Evolutionary conservation across 75 land plant species (phyloP).

Genomic region (Cupressus sempervirens): DNA sequence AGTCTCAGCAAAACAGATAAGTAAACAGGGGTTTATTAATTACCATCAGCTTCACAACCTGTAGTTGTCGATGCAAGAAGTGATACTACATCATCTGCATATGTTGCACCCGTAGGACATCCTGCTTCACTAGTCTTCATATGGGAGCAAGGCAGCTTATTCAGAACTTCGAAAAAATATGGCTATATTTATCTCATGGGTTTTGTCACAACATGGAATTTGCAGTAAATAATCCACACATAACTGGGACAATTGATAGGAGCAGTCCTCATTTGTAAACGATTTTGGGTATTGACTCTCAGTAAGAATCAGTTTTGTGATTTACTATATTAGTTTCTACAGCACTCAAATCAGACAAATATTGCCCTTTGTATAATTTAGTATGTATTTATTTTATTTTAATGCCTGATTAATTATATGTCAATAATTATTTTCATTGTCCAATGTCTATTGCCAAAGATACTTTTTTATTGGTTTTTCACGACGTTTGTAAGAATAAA

Average conservation of each 20-base stretch:
- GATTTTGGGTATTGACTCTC: not conserved
- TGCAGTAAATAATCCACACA: not conserved
- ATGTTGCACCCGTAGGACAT: not conserved
- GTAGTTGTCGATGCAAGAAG: not conserved
- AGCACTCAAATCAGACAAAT: not conserved
- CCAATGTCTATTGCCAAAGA: too few species aligned
- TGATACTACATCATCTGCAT: not conserved
- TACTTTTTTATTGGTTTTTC: not conserved
- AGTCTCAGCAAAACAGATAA: not conserved
- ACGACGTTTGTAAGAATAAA: not conserved
- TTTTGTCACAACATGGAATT: not conserved
- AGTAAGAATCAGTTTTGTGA: not conserved
- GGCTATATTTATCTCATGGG: not conserved
- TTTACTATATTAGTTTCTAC: not conserved
- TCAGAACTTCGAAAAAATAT: not conserved
- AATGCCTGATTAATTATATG: not conserved
- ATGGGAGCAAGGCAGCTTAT: not conserved
- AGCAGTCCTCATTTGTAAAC: not conserved
- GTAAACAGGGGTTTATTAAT: not conserved
- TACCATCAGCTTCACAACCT: constrained; percentile 7
- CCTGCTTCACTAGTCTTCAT: constrained; percentile 4
- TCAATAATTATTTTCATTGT: not conserved
- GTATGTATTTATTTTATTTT: not conserved
- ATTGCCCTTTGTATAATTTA: not conserved
- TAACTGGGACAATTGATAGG: not conserved